Evolutionary conservation across 2,329 filamentous ascomycete species (phyloP).

Genomic region (Alternaria consortialis): DNA sequence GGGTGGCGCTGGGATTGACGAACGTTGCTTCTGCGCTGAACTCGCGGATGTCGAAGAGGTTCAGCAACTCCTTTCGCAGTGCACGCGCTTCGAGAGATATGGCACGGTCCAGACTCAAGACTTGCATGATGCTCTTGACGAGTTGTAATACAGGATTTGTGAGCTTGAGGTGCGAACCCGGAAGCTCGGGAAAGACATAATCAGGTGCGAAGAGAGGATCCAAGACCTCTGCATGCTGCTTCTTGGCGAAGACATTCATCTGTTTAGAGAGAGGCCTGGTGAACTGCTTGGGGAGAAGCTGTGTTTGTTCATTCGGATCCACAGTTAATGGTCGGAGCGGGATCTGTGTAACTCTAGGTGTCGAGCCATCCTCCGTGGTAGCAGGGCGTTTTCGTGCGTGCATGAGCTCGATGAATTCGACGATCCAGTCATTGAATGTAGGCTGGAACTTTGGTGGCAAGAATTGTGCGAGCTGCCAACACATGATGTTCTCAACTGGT

Average conservation of each 20-base stretch:
- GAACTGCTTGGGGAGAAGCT: conserved; percentile 80
- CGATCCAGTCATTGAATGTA: conserved; percentile 89
- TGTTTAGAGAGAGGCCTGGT: conserved; percentile 91
- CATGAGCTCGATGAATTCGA: conserved; percentile 96
- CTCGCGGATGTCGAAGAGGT: conserved; percentile 92
- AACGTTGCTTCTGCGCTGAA: conserved; percentile 91
- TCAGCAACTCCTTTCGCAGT: conserved; percentile 86
- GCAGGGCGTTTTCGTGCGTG: conserved; percentile 76
- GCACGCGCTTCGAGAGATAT: conserved; percentile 88
- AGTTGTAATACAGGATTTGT: conserved; percentile 84
- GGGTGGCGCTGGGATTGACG: conserved; percentile 79
- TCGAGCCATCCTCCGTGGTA: conserved; percentile 58
- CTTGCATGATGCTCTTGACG: conserved; percentile 91
- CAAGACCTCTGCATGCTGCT: conserved; percentile 87
- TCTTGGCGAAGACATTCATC: conserved; percentile 79
- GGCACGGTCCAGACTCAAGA: conserved; percentile 88
- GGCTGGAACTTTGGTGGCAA: conserved; percentile 81
- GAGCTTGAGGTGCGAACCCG: conserved; percentile 71
- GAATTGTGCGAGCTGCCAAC: conserved; percentile 96
- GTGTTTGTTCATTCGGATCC: conserved; percentile 67
- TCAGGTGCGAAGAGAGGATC: conserved; percentile 88
- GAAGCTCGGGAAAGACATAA: conserved; percentile 84
- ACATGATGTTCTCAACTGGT: conserved; percentile 89
- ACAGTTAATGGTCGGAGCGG: conserved; percentile 64
- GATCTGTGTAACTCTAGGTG: conserved; percentile 67